Percentiles rank a stretch among this genome's conserved stretches.
Evolutionary conservation across 768 basidiomycete species (phyloP).

Genomic region (Trichaptum fuscoviolaceum): DNA sequence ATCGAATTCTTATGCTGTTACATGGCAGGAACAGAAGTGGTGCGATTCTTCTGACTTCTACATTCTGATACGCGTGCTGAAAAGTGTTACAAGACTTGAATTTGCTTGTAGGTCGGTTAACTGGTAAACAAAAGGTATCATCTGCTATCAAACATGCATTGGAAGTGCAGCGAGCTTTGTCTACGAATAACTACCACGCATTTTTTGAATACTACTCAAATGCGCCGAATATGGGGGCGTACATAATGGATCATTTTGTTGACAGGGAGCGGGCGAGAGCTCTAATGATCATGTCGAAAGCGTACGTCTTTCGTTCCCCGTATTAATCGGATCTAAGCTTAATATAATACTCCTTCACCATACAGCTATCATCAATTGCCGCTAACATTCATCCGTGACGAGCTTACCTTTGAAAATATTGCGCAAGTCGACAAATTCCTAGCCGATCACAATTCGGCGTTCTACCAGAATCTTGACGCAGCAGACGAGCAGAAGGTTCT

Average conservation of each 20-base stretch:
- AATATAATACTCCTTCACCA: neutral
- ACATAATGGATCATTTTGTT: constrained; percentile 99
- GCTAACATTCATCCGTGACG: constrained; percentile 70
- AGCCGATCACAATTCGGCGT: constrained; percentile 56
- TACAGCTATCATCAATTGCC: constrained; percentile 75
- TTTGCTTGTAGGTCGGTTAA: constrained; percentile 96
- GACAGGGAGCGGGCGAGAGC: constrained; percentile 84
- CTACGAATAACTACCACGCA: constrained; percentile 91
- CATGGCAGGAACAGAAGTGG: constrained; percentile 94
- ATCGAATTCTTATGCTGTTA: constrained; percentile 92
- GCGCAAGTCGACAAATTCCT: constrained; percentile 67
- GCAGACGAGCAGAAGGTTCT: constrained; percentile 59
- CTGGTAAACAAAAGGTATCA: constrained; percentile 80
- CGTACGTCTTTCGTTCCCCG: constrained; percentile 49
- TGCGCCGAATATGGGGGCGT: constrained; percentile 95
- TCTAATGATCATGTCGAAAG: constrained; percentile 85
- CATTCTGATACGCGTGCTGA: neutral
- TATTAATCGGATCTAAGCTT: constrained; percentile 11
- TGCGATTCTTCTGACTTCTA: constrained; percentile 31
- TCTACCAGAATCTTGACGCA: constrained; percentile 59
- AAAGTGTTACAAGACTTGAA: constrained; percentile 73
- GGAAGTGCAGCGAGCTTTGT: constrained; percentile 79
- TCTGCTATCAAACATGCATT: constrained; percentile 84
- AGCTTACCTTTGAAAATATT: constrained; percentile 77
- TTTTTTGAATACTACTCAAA: constrained; percentile 80